These are phyloP conservation scores for Penicillium sp. DNA, from an alignment of 2,329 filamentous ascomycete species.

Conservation along the genomic window DNA sequence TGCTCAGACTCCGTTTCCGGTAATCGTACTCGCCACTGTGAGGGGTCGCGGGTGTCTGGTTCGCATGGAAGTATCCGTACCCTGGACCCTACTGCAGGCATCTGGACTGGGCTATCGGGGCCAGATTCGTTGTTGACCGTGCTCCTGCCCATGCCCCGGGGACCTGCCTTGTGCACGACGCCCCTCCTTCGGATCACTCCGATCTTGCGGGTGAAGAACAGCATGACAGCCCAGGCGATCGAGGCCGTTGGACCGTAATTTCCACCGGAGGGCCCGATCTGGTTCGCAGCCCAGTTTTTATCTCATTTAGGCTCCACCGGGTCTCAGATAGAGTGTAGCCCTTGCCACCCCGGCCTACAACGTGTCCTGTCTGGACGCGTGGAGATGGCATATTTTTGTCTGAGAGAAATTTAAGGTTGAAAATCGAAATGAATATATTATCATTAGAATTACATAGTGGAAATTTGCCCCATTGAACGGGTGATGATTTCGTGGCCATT, in stretches of 20 bases:
- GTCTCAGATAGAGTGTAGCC: conserved; percentile 20
- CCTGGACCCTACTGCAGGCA: conserved; percentile 1
- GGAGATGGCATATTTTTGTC: neutral
- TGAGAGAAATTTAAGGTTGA: too few species aligned
- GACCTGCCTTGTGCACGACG: neutral
- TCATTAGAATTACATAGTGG: neutral
- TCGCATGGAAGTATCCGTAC: neutral
- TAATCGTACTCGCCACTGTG: conserved; percentile 12
- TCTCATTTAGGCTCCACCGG: conserved; percentile 15
- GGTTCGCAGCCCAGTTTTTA: conserved; percentile 19
- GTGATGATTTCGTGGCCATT: neutral
- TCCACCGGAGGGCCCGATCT: conserved; percentile 19
- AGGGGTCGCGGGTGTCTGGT: conserved; percentile 2
- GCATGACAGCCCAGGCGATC: neutral
- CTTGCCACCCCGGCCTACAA: conserved; percentile 14
- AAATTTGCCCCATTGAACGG: neutral
- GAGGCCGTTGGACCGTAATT: conserved; percentile 16
- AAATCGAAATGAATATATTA: neutral
- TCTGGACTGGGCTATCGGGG: neutral
- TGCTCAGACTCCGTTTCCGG: conserved; percentile 10
- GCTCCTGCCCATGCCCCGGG: neutral
- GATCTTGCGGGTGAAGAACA: neutral
- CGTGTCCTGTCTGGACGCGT: conserved; percentile 10
- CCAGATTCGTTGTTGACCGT: neutral
- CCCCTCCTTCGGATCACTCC: neutral